A percentile compares a stretch with the other conserved stretches of the same genome.
phyloP scores from a whole-genome alignment of 768 basidiomycete genomes.

The Termitomyces eurrhizus region DNA sequence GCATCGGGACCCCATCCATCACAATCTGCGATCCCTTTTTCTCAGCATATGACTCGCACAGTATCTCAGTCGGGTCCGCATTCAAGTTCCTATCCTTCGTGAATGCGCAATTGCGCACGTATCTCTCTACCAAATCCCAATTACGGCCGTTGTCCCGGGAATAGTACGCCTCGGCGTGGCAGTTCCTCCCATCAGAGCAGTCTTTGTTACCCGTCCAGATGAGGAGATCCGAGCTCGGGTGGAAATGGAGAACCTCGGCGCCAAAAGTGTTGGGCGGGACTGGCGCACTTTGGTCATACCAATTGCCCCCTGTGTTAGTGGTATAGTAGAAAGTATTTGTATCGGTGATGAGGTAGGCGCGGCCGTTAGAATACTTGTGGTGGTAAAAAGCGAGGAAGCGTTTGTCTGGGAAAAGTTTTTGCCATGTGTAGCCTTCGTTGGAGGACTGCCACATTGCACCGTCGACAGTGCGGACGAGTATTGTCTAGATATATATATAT shows the following conservation, averaged over 20 bases:
- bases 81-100: constrained; percentile 74
- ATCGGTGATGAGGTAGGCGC: constrained; percentile 88
- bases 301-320: constrained; percentile 73
- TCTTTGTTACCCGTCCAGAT: constrained; percentile 85
- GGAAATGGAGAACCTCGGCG: constrained; percentile 79
- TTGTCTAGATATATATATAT: constrained; percentile 46
- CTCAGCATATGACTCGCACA: constrained; percentile 85
- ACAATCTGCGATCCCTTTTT: constrained; percentile 77
- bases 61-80: constrained; percentile 82
- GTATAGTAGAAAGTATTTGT: constrained; percentile 67
- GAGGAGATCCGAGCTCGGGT: constrained; percentile 77
- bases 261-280: constrained; percentile 76
- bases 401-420: constrained; percentile 52
- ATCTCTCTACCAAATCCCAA: constrained; percentile 78
- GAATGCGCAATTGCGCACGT: constrained; percentile 92
- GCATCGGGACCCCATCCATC: constrained; percentile 63
- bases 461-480: constrained; percentile 79
- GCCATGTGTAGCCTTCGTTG: constrained; percentile 95
- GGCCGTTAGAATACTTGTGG: constrained; percentile 73
- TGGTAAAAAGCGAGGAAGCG: constrained; percentile 83
- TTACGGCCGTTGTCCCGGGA: constrained; percentile 70
- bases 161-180: constrained; percentile 75
- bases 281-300: constrained; percentile 60
- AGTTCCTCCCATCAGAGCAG: constrained; percentile 51
- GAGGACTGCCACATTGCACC: constrained; percentile 87